phyloP scores from a whole-genome alignment of 192 early-diverging fungal genomes.

The Coemansia sp. region DNA sequence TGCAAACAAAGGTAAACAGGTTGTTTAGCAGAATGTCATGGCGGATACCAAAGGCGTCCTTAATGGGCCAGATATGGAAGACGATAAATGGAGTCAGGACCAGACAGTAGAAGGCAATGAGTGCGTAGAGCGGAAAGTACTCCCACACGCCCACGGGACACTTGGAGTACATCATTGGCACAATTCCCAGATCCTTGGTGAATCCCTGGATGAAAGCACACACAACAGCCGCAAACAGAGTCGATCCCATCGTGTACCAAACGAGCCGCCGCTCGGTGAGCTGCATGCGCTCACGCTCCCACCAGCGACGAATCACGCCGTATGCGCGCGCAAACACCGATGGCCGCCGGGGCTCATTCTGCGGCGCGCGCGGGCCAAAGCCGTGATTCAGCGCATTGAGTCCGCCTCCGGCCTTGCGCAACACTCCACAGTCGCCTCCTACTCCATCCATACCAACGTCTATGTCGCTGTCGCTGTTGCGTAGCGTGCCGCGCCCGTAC shows the following conservation, averaged over 20 bases:
- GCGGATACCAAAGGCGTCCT: slow-evolving; percentile 52
- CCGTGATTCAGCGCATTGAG: not conserved
- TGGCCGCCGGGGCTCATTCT: not conserved
- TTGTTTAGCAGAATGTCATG: slow-evolving; percentile 56
- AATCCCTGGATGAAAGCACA: slow-evolving; percentile 50
- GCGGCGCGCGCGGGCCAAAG: not conserved
- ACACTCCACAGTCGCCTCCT: not conserved
- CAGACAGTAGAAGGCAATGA: slow-evolving; percentile 46
- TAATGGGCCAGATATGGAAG: slow-evolving; percentile 55
- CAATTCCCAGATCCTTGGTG: slow-evolving; percentile 45
- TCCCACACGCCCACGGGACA: slow-evolving; percentile 56
- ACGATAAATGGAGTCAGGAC: slow-evolving; percentile 50
- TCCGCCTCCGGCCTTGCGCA: not conserved
- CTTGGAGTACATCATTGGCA: slow-evolving; percentile 43
- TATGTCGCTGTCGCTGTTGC: slow-evolving; percentile 23
- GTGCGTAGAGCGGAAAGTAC: slow-evolving; percentile 52
- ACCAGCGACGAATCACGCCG: slow-evolving; percentile 27
- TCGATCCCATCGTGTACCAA: slow-evolving; percentile 39
- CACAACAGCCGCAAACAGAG: slow-evolving; percentile 37
- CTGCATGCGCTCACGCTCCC: slow-evolving; percentile 37
- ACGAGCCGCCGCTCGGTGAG: slow-evolving; percentile 52
- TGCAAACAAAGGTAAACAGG: slow-evolving; percentile 49
- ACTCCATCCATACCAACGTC: not conserved
- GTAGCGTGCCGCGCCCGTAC: slow-evolving; percentile 45
- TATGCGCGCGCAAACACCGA: not conserved